A percentile compares a stretch with the other conserved stretches of the same genome.
Conservation (phyloP, 129 eudicot species). For the Lactuca saligna region DNA sequence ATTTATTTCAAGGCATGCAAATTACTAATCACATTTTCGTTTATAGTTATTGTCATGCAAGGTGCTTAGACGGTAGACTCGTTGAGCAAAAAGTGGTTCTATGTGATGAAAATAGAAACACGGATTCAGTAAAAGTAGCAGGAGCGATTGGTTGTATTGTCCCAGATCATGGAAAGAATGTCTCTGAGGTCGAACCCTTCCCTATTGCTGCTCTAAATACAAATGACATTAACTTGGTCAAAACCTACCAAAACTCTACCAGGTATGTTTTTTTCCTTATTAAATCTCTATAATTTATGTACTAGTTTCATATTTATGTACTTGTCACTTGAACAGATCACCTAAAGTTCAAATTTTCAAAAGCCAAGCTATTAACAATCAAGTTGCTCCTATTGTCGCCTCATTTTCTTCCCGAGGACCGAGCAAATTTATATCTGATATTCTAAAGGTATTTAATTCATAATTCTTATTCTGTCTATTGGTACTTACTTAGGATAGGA, state of each 20-base stretch:
- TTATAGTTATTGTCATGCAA: constrained; percentile 17
- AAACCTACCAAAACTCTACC: constrained; percentile 30
- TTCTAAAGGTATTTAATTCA: constrained; percentile 36
- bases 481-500: no score
- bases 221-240: constrained; percentile 15
- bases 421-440: constrained; percentile 27
- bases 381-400: constrained; percentile 42
- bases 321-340: constrained; percentile 12
- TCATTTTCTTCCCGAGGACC: constrained; percentile 50
- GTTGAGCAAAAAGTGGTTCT: constrained; percentile 51
- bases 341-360: constrained; percentile 17
- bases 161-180: background rate
- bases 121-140: background rate
- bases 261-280: constrained; percentile 20
- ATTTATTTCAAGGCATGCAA: no score
- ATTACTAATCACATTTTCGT: background rate
- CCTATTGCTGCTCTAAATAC: constrained; percentile 26
- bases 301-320: background rate
- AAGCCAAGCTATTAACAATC: constrained; percentile 22
- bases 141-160: constrained; percentile 41
- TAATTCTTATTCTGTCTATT: background rate
- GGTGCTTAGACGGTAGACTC: constrained; percentile 34
- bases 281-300: background rate
- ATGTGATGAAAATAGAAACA: background rate
- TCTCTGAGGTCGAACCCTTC: constrained; percentile 17